Evolutionary conservation across 1,139 yeast genomes (phyloP).

Genomic region (Diutina neorugosa): DNA sequence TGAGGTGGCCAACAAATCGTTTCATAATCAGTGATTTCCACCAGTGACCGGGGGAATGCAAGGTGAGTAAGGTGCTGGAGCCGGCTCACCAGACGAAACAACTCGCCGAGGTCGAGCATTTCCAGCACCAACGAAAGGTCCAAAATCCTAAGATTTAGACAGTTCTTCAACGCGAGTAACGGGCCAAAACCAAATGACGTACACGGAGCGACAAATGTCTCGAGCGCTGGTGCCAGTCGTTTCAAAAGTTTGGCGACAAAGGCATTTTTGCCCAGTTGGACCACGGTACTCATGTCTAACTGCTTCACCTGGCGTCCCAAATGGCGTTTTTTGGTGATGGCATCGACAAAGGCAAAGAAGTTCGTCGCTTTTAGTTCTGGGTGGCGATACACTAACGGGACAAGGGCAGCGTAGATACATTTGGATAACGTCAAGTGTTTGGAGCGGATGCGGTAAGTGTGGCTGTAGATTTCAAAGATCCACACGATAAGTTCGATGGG

Average conservation of each 20-base stretch:
- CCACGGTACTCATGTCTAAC: constrained; percentile 64
- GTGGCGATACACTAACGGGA: constrained; percentile 49
- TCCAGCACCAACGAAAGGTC: constrained; percentile 88
- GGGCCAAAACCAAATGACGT: constrained; percentile 92
- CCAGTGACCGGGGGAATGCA: constrained; percentile 82
- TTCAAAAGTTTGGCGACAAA: constrained; percentile 72
- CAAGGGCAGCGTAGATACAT: constrained; percentile 43
- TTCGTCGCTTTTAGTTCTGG: constrained; percentile 60
- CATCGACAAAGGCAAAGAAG: constrained; percentile 60
- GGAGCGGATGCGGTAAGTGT: constrained; percentile 27
- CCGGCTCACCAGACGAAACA: constrained; percentile 61
- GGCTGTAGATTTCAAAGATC: constrained; percentile 32
- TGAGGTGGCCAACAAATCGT: constrained; percentile 61
- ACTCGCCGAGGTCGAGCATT: constrained; percentile 68
- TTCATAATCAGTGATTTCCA: constrained; percentile 53
- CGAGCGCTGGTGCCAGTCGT: constrained; percentile 53
- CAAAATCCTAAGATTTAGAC: constrained; percentile 48
- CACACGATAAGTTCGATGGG: constrained; percentile 52
- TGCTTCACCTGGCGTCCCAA: constrained; percentile 34
- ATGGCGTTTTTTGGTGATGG: constrained; percentile 36
- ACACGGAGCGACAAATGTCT: constrained; percentile 79
- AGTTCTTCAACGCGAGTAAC: constrained; percentile 60
- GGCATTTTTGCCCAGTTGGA: constrained; percentile 91
- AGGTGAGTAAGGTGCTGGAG: constrained; percentile 55
- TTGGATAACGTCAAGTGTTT: constrained; percentile 49